Conservation (phyloP, 768 basidiomycete species). For the Lentinula aciculospora region DNA sequence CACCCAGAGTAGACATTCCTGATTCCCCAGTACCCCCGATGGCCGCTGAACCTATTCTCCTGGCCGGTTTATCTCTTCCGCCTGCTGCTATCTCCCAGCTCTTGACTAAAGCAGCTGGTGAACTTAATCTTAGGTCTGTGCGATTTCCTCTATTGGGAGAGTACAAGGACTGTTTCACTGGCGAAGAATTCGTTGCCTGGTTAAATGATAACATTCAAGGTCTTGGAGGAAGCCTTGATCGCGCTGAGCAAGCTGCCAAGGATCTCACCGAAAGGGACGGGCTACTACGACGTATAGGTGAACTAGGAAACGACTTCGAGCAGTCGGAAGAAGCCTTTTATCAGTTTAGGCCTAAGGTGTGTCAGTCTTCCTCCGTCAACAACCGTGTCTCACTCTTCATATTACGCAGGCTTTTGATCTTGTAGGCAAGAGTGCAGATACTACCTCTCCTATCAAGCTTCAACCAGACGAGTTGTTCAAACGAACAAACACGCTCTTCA, state of each 20-base stretch:
- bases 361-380: conserved; percentile 9
- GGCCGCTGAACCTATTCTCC: conserved; percentile 49
- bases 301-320: conserved; percentile 79
- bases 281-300: conserved; percentile 68
- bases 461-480: conserved; percentile 55
- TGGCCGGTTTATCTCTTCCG: conserved; percentile 71
- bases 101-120: conserved; percentile 62
- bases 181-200: conserved; percentile 88
- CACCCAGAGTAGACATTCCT: conserved; percentile 36
- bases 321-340: conserved; percentile 75
- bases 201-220: conserved; percentile 71
- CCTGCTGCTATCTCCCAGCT: conserved; percentile 63
- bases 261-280: conserved; percentile 59
- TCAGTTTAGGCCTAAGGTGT: conserved; percentile 78
- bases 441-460: conserved; percentile 15
- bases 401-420: conserved; percentile 58
- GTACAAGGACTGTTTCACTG: conserved; percentile 81
- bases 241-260: conserved; percentile 68
- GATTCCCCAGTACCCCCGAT: conserved; percentile 30
- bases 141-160: conserved; percentile 79
- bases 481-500: conserved; percentile 64
- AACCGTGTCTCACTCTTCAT: neutral
- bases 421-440: conserved; percentile 26
- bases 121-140: conserved; percentile 66
- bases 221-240: conserved; percentile 72